These are phyloP conservation scores for Wallacemonas sp. DNA, from an alignment of 208 protist genomes.

Conservation along the genomic window DNA sequence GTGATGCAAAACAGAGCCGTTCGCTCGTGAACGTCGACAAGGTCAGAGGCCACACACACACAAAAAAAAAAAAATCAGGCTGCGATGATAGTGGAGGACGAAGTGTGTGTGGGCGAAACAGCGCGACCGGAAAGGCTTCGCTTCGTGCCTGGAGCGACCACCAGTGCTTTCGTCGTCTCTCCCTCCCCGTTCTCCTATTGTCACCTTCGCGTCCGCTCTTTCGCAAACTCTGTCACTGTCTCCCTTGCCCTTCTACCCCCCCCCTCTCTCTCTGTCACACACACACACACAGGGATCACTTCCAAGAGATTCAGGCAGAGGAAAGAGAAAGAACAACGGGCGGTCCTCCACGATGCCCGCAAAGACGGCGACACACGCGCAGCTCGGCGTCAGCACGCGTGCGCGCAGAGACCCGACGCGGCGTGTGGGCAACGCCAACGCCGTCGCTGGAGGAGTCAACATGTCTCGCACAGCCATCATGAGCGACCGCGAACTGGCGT, in stretches of 20 bases:
- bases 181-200: too few species aligned
- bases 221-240: too few species aligned
- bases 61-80: background rate
- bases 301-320: background rate
- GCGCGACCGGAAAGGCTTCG: too few species aligned
- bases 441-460: constrained; percentile 65
- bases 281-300: background rate
- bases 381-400: constrained; percentile 30
- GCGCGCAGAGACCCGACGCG: constrained; percentile 63
- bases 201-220: too few species aligned
- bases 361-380: background rate
- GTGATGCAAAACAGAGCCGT: too few species aligned
- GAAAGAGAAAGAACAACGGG: background rate
- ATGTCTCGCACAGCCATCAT: constrained; percentile 59
- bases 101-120: too few species aligned
- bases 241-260: constrained; percentile 2
- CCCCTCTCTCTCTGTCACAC: background rate
- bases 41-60: background rate
- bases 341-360: background rate
- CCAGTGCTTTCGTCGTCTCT: too few species aligned
- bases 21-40: too few species aligned
- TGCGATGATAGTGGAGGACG: too few species aligned
- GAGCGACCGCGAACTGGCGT: constrained; percentile 67
- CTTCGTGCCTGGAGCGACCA: too few species aligned
- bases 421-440: constrained; percentile 75